phyloP scores from a whole-genome alignment of 208 protist species.

The Crithidia fasciculata region DNA sequence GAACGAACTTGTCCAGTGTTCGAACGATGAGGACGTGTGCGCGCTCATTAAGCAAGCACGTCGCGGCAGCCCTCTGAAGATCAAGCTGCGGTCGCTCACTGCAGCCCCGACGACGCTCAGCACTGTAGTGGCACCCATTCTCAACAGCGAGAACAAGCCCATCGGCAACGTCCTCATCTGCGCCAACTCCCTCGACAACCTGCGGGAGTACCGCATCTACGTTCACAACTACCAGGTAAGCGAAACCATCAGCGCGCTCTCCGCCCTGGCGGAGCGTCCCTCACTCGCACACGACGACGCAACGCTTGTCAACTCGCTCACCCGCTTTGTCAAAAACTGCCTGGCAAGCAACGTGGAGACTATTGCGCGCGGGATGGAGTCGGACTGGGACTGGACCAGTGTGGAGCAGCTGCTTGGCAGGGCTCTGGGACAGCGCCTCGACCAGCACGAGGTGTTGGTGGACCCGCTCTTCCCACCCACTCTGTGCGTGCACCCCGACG shows the following conservation, averaged over 20 bases:
- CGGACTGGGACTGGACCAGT: slow-evolving; percentile 92
- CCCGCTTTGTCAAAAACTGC: slow-evolving; percentile 61
- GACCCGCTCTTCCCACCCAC: slow-evolving; percentile 79
- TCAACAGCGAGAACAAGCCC: slow-evolving; percentile 49
- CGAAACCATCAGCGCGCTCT: slow-evolving; percentile 55
- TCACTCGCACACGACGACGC: slow-evolving; percentile 47
- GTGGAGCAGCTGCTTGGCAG: slow-evolving; percentile 80
- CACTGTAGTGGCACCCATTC: slow-evolving; percentile 77
- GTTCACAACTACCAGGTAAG: slow-evolving; percentile 80
- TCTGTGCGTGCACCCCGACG: slow-evolving; percentile 76
- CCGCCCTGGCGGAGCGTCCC: slow-evolving; percentile 45
- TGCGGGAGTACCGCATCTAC: slow-evolving; percentile 80
- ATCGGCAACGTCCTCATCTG: slow-evolving; percentile 88
- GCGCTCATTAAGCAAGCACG: slow-evolving; percentile 44
- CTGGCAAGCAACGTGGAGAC: slow-evolving; percentile 63
- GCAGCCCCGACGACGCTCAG: slow-evolving; percentile 75
- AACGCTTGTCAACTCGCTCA: slow-evolving; percentile 39
- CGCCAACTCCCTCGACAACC: slow-evolving; percentile 83
- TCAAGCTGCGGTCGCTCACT: slow-evolving; percentile 81
- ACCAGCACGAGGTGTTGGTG: slow-evolving; percentile 51
- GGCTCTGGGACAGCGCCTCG: slow-evolving; percentile 50
- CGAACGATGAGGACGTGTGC: slow-evolving; percentile 56
- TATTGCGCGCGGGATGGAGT: slow-evolving; percentile 76
- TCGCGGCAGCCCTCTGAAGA: slow-evolving; percentile 60
- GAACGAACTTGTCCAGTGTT: slow-evolving; percentile 76